Base-by-base conservation (phyloP, 805 yeast species). In the Barnettozyma wickerhamii region DNA sequence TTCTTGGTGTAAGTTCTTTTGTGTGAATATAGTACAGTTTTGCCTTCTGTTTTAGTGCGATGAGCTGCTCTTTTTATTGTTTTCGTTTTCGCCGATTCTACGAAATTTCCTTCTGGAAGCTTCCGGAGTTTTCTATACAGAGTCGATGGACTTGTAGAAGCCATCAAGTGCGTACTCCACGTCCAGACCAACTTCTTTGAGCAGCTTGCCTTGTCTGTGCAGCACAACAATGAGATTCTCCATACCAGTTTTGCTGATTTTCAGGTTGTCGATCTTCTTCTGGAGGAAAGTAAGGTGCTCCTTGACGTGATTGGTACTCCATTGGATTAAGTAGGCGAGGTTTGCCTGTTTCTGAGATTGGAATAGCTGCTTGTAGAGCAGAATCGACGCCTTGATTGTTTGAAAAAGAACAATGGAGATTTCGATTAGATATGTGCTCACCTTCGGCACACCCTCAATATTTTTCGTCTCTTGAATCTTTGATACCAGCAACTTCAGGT, bases 261-360 rank as follows among this genome's bases (percentile, higher is more conserved):
- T 71, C 12, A 84, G 76, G 18, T 83, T 86, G 35, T 77, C 68
- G 19, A 90, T 62, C 50, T 84, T 90, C 41, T 84, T 76, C 35
- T 78, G 75, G 50, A 89, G 74, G 6, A 79, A 61, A 14, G 66
- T 64, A 23, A 79, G 77, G 48, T 84, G 82, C 35, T 68, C 66
- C 30, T 75, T 74, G 24, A 85, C 74, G 57, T 81, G 83, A 10
- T 72, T 72, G 42, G 76, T 75, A 26, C 83, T 75, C 95, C 96
- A 88, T 46, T 80, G 38, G 33, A 51, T 27, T 15, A 37, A 26
- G 37, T 37, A 32, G 19, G 45, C 38, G 7, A 37, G 18, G 32
- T 37, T 41, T 4, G 45, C 23, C 4, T 31, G 31, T 42, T 2
- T 31, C 30, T 18, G 30, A 4, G 65, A 23, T 70, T 69, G 69